Conservation (phyloP, 768 basidiomycete species). For the Lactifluus pinguis region DNA sequence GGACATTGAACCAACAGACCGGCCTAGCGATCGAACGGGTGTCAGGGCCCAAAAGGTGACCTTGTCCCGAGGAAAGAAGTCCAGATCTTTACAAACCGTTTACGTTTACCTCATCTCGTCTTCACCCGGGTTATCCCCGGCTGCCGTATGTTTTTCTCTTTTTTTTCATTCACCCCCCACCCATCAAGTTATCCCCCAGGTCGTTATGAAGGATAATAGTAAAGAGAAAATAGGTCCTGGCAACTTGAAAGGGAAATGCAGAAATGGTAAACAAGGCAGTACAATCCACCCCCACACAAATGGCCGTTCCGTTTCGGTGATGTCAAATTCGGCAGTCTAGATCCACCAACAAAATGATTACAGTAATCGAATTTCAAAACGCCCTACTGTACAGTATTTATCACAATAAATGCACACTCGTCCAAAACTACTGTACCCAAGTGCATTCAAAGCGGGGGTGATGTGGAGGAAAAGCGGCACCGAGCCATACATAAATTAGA, state of each 20-base stretch:
- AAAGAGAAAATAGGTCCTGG: no score
- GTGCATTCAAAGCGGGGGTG: not conserved
- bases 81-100: not conserved
- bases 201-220: no score
- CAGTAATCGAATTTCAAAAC: no score
- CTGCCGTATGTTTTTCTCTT: not conserved
- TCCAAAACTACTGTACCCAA: not conserved
- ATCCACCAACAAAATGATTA: no score
- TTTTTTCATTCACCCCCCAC: not conserved
- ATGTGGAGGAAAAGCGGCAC: not conserved
- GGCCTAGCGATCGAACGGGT: not conserved
- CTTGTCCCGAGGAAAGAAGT: not conserved
- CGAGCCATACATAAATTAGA: not conserved
- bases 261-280: no score
- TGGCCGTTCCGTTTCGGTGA: no score
- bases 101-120: not conserved
- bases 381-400: no score
- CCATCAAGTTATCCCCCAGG: no score
- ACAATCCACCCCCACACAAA: no score
- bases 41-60: not conserved
- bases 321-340: no score
- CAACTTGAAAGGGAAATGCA: no score
- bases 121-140: not conserved
- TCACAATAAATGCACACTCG: not conserved
- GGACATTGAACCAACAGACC: constrained; percentile 20